Evolutionary conservation across 306 rosid genomes (phyloP), one percentile per base, ranked within the genome.

Genomic region (Biancaea sappan): DNA sequence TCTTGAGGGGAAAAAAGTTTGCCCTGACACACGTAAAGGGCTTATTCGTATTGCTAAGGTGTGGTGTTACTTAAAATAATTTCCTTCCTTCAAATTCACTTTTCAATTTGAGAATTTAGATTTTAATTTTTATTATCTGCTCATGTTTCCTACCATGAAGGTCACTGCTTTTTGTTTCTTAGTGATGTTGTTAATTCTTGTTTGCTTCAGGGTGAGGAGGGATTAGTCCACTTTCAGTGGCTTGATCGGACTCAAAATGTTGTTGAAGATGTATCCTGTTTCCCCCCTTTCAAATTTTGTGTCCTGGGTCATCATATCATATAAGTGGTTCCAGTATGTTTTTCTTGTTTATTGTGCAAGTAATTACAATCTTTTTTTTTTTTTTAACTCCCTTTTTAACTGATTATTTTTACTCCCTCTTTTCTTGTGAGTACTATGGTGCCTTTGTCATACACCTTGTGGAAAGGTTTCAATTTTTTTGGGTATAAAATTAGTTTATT

Each of bases 201-300:
- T 69, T 50, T 78, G 63, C 84, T 35, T 74, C 84, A 94, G 96
- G 98, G 96, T 28, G 94, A 90, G 31, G 98, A 94, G 81, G 96
- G 98, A 66, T 70, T 94, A 67, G 76, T 94, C 77, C 98, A 91
- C 78, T 86, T 94, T 80, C 98, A 91, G 71, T 91, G 98, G 97
- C 90, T 94, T 77, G 98, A 94, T 78, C 96, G 96, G 28, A 84
- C 84, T 2, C 86, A 78, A 62, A 89, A 91, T 83, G 87, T 64
- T 22, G 88, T 88, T 10, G 98, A 94, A 83, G 97, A 94, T 84
- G 98, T 94, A 94, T 94, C 97, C 97, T 89, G 58, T 59, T 52
- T 73, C 28, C 38, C 44, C 29, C 51, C 15, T 43, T 2, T 25
- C 14, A 21, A 69, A 18, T 46, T 72, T 44, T 73, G 34, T 38